phyloP scores from a whole-genome alignment of 2,329 filamentous ascomycete genomes.

The Fusarium sp. region DNA sequence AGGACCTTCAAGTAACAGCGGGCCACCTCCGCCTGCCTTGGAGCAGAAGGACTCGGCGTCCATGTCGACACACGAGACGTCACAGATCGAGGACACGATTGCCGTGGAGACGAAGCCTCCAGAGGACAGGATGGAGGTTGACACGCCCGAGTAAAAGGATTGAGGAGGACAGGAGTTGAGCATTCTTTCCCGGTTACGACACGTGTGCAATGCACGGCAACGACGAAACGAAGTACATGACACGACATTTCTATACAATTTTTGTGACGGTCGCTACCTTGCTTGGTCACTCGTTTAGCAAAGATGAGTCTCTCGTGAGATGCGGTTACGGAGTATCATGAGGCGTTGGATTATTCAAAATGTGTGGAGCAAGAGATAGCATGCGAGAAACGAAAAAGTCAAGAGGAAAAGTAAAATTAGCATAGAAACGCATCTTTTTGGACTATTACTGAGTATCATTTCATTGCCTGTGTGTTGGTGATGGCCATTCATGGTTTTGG shows the following conservation, averaged over 20 bases:
- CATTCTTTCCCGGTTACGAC: slow-evolving; percentile 34
- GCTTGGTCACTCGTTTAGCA: slow-evolving; percentile 39
- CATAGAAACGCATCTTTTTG: not conserved
- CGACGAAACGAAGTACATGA: slow-evolving; percentile 47
- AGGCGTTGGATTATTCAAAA: slow-evolving; percentile 24
- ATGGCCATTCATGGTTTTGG: not conserved
- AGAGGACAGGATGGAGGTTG: slow-evolving; percentile 46
- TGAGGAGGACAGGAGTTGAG: slow-evolving; percentile 13
- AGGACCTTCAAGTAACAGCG: slow-evolving; percentile 28
- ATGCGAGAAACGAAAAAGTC: slow-evolving; percentile 27
- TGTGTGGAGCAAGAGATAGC: slow-evolving; percentile 10
- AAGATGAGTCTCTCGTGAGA: slow-evolving; percentile 22
- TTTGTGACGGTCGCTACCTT: slow-evolving; percentile 38
- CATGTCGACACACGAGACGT: slow-evolving; percentile 34
- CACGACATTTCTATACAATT: slow-evolving; percentile 37
- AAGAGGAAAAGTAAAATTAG: slow-evolving; percentile 8
- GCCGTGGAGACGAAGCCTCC: slow-evolving; percentile 40
- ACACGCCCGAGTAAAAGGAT: slow-evolving; percentile 35
- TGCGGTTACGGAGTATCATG: slow-evolving; percentile 20
- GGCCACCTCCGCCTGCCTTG: slow-evolving; percentile 19
- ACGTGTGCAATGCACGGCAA: slow-evolving; percentile 35
- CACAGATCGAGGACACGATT: slow-evolving; percentile 41
- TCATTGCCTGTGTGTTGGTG: not conserved
- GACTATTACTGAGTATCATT: not conserved
- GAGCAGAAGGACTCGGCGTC: slow-evolving; percentile 45